Conservation (phyloP, 2,329 filamentous ascomycete species). For the Fusarium torreyae region DNA sequence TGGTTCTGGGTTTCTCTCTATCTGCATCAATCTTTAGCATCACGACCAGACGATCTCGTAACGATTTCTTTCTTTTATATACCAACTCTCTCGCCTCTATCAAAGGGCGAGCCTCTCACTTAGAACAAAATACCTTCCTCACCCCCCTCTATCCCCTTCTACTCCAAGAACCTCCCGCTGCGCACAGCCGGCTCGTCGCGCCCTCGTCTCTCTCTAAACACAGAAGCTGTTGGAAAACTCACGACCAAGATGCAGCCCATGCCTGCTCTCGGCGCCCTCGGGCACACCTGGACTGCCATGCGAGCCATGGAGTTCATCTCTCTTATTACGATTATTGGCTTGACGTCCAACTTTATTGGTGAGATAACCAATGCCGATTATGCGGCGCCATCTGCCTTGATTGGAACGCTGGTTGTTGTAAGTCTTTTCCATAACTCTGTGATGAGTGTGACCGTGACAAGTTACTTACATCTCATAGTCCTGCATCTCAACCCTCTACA, state of each 20-base stretch:
- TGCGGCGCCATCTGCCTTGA: conserved; percentile 78
- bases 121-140: conserved; percentile 55
- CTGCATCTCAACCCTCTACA: conserved; percentile 84
- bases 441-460: neutral
- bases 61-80: conserved; percentile 26
- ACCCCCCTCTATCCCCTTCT: conserved; percentile 55
- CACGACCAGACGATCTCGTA: conserved; percentile 34
- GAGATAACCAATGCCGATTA: conserved; percentile 78
- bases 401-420: conserved; percentile 86
- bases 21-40: conserved; percentile 32
- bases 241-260: conserved; percentile 60
- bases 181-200: conserved; percentile 58
- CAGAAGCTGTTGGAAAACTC: conserved; percentile 47
- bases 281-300: conserved; percentile 82
- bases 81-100: conserved; percentile 39
- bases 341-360: conserved; percentile 86
- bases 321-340: conserved; percentile 83
- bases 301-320: conserved; percentile 79
- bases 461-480: conserved; percentile 66
- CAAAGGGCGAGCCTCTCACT: conserved; percentile 40
- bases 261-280: conserved; percentile 78
- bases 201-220: conserved; percentile 62
- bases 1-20: conserved; percentile 42
- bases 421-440: conserved; percentile 54
- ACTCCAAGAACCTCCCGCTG: conserved; percentile 60